Conservation (phyloP, 768 basidiomycete genomes). For the Suillus clintonianus region DNA sequence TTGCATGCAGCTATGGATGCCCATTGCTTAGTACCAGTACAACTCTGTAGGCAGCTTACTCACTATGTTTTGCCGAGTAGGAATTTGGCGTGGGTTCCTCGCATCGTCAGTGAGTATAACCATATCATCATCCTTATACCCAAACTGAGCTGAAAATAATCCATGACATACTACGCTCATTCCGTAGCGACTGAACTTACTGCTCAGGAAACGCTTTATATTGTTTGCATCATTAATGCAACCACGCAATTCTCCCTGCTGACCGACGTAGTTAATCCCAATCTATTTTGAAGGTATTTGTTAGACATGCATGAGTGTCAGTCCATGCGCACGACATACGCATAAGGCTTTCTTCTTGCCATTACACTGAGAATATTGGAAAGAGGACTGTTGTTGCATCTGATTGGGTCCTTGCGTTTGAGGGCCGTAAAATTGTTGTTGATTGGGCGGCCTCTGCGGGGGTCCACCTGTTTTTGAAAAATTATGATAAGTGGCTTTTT, state of each 20-base stretch:
- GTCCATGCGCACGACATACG: conserved; percentile 45
- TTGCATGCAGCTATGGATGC: conserved; percentile 60
- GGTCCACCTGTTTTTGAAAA: conserved; percentile 28
- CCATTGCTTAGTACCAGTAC: not conserved
- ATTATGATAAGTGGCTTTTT: not conserved
- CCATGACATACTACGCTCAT: not conserved
- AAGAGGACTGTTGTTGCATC: conserved; percentile 58
- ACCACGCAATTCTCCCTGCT: conserved; percentile 66
- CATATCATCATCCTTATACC: conserved; percentile 78
- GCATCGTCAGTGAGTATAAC: conserved; percentile 84
- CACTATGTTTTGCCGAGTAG: conserved; percentile 83
- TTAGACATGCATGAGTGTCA: not conserved
- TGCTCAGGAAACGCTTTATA: conserved; percentile 71
- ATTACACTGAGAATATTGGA: conserved; percentile 88
- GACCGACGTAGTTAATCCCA: conserved; percentile 85
- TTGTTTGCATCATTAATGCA: conserved; percentile 93
- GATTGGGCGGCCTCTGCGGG: conserved; percentile 55
- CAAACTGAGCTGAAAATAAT: conserved; percentile 48
- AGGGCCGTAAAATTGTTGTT: conserved; percentile 65
- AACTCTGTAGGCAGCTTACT: conserved; percentile 17
- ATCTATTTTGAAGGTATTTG: conserved; percentile 47
- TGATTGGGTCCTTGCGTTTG: conserved; percentile 49
- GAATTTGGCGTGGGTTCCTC: conserved; percentile 56
- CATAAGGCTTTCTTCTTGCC: conserved; percentile 88
- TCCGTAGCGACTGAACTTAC: conserved; percentile 42